Base-by-base conservation (phyloP, 176 grass and related monocot species). In the Ensete glaucum region DNA sequence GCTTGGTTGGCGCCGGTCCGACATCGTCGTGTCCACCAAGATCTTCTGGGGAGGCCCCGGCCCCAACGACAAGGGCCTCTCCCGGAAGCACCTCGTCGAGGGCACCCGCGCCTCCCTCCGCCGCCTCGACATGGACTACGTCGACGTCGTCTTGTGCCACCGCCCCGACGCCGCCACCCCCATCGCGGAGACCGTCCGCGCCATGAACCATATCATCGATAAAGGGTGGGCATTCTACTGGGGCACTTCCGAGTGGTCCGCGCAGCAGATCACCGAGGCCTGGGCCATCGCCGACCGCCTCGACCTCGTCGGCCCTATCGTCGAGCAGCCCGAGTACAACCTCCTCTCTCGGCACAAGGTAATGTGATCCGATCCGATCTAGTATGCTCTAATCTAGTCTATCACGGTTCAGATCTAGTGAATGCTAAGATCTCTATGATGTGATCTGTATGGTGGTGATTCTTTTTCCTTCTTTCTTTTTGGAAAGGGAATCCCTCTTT, bases 21-120 rank as follows among this genome's bases (percentile, higher is more conserved):
- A 99, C 82, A 53, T 94, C 64, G 95, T 99, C 77, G 12, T 99
- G 78, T 99, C 95, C 84, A 99, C 95, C 84, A 99, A 99, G 95
- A 83, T 99, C 81, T 99, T 99, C 88, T 94, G 95, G 95, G 95
- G 95, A 1, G 95, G 95, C 0, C 81, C 80, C 79, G 95, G 95
- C 0, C 95, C 95, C 86, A 99, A 99, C 78, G 95, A 99, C 86
- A 99, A 94, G 90, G 95, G 95, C 27, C 88, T 99, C 77, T 99
- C 95, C 15, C 60, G 95, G 24, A 99, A 99, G 84, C 95, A 99
- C 88, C 29, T 99, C 75, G 81, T 94, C 20, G 95, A 99, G 83
- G 95, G 95, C 2, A 87, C 92, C 26, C 84, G 6, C 13, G 90
- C 65, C 0, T 99, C 95, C 0, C 84, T 99, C 22, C 83, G 80